These are phyloP conservation scores for Diaporthe longicolla DNA, from an alignment of 2,329 filamentous ascomycete genomes.

Conservation along the genomic window DNA sequence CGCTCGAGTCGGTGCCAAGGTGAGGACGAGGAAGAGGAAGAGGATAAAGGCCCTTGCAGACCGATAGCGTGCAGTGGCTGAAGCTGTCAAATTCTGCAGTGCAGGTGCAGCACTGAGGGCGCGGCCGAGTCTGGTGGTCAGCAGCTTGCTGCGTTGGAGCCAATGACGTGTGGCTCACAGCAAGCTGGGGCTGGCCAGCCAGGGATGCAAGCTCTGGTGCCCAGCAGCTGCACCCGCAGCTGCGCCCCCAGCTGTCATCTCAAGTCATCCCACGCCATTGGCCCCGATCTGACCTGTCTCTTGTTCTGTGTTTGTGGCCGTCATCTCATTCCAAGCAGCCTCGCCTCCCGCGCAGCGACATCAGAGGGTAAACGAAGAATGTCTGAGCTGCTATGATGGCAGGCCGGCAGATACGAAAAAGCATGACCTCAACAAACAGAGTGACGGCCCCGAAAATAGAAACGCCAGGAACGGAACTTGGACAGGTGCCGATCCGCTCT, in stretches of 20 bases:
- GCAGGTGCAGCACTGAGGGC: too few species aligned
- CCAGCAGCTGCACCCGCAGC: conserved; percentile 8
- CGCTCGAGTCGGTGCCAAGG: background rate
- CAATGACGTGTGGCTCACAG: conserved; percentile 11
- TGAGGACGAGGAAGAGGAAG: background rate
- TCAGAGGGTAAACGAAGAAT: background rate
- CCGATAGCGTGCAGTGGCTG: conserved; percentile 6
- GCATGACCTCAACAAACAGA: conserved; percentile 26
- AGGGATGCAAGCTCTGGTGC: conserved; percentile 10
- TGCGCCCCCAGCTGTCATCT: conserved; percentile 8
- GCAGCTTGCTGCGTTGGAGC: background rate
- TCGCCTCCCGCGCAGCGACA: background rate
- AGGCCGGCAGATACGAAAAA: conserved; percentile 13
- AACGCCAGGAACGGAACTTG: conserved; percentile 9
- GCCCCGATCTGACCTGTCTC: conserved; percentile 4
- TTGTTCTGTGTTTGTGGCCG: background rate
- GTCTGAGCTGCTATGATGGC: background rate
- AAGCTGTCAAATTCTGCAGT: conserved; percentile 2
- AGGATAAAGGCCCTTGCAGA: background rate
- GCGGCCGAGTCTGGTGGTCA: background rate
- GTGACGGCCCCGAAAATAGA: conserved; percentile 22
- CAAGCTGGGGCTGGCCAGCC: too few species aligned
- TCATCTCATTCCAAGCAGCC: conserved; percentile 27
- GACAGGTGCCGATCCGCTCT: conserved; percentile 17
- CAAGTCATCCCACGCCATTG: conserved; percentile 3